Percentiles rank a stretch among this genome's conserved stretches.
These are phyloP conservation scores for Petrea volubilis DNA, from an alignment of 257 asterid genomes.

Conservation along the genomic window DNA sequence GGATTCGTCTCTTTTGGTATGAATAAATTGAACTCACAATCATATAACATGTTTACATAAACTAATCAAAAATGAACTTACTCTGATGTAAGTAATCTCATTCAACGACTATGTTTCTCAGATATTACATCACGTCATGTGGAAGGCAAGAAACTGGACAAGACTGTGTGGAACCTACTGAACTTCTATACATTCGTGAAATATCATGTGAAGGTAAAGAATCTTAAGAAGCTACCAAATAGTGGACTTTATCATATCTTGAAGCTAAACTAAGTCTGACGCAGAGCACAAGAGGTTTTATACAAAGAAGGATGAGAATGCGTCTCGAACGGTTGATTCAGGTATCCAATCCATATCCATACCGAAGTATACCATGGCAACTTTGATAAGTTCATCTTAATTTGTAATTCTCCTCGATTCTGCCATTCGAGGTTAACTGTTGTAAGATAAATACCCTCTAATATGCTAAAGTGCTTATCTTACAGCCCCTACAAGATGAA, in stretches of 20 bases:
- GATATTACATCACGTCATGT: slow-evolving; percentile 72
- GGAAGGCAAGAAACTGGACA: slow-evolving; percentile 79
- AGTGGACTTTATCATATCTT: neutral
- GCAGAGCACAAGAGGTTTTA: slow-evolving; percentile 81
- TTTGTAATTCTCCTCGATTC: neutral
- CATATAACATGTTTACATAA: neutral
- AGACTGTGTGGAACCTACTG: slow-evolving; percentile 85
- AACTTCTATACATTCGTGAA: slow-evolving; percentile 78
- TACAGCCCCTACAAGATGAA: slow-evolving; percentile 53
- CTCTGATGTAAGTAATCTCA: neutral
- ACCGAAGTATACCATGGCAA: slow-evolving; percentile 1
- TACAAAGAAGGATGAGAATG: slow-evolving; percentile 82
- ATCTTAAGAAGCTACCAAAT: slow-evolving; percentile 20
- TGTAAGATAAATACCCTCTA: neutral
- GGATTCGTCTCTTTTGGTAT: slow-evolving; percentile 91
- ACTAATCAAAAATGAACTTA: neutral
- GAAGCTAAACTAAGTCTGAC: slow-evolving; percentile 30
- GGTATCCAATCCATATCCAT: slow-evolving; percentile 41
- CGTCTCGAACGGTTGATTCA: slow-evolving; percentile 64
- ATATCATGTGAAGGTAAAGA: slow-evolving; percentile 78
- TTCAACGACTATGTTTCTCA: slow-evolving; percentile 21
- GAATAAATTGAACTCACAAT: neutral
- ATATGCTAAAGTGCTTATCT: slow-evolving; percentile 18
- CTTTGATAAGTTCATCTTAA: neutral
- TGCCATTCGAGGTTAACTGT: neutral